Percentiles rank a stretch among this genome's conserved stretches.
Evolutionary conservation across 2,329 filamentous ascomycete species (phyloP).

Genomic region (Xylaria sp.): DNA sequence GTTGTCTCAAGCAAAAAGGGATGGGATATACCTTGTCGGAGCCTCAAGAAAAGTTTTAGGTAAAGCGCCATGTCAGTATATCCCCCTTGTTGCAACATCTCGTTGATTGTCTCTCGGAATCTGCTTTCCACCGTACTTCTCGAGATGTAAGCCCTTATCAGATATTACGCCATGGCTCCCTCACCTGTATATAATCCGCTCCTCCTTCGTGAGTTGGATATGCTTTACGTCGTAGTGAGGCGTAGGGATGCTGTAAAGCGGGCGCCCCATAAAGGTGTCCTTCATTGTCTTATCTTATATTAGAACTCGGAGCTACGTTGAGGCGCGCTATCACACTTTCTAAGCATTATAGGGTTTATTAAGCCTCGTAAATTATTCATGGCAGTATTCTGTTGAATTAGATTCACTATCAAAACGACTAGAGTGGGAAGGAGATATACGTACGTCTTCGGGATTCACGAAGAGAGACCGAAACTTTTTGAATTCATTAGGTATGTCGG

Average conservation of each 20-base stretch:
- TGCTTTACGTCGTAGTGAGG: background rate
- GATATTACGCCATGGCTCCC: background rate
- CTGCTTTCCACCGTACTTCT: constrained; percentile 12
- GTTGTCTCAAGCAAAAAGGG: constrained; percentile 19
- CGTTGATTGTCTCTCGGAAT: constrained; percentile 1
- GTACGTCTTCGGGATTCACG: background rate
- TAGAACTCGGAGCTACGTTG: no score
- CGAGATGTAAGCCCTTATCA: background rate
- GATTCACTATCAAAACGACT: no score
- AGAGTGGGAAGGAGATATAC: background rate
- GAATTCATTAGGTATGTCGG: background rate
- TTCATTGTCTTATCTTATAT: constrained; percentile 9
- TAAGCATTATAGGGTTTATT: no score
- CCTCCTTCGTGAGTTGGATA: constrained; percentile 15
- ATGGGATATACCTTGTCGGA: constrained; percentile 16
- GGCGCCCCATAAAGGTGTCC: constrained; percentile 16
- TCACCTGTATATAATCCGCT: constrained; percentile 24
- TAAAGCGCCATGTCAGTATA: background rate
- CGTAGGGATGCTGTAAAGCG: constrained; percentile 19
- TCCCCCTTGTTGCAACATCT: background rate
- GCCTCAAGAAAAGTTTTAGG: constrained; percentile 1
- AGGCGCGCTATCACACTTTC: no score
- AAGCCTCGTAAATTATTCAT: no score
- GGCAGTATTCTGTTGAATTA: no score
- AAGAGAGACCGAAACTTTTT: constrained; percentile 9